These are phyloP conservation scores for Pholiota adiposa DNA, from an alignment of 1,284 basidiomycete species.

Conservation along the genomic window DNA sequence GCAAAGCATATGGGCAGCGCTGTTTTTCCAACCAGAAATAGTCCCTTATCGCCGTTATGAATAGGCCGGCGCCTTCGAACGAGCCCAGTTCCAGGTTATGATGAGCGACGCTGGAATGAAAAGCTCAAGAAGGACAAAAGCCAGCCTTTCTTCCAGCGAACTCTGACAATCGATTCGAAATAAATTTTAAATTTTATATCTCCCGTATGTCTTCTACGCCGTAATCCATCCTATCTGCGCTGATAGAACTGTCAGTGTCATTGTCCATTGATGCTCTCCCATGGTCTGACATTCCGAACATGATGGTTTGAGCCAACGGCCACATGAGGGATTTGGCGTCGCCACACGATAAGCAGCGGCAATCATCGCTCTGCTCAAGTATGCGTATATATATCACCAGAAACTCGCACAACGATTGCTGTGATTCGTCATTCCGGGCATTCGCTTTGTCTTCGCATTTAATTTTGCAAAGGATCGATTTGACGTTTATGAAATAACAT, in stretches of 20 bases:
- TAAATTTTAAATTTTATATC: background rate
- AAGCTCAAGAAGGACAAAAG: background rate
- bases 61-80: background rate
- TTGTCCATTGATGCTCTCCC: constrained; percentile 11
- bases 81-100: background rate
- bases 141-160: background rate
- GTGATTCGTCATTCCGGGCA: background rate
- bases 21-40: background rate
- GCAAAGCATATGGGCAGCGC: background rate
- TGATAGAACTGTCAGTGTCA: constrained; percentile 21
- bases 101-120: background rate
- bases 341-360: constrained; percentile 10
- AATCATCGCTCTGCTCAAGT: constrained; percentile 7
- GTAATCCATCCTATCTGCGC: constrained; percentile 14
- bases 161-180: background rate
- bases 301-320: background rate
- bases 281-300: constrained; percentile 12
- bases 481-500: background rate
- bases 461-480: background rate
- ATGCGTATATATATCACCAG: background rate
- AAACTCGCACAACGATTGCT: background rate
- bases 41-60: background rate
- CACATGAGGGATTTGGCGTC: background rate
- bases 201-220: constrained; percentile 9
- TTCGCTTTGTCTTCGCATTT: background rate